A percentile compares a stretch with the other conserved stretches of the same genome.
Evolutionary conservation across 108 stramenopile species (phyloP).

Genomic region (Schizochytrium sp.): DNA sequence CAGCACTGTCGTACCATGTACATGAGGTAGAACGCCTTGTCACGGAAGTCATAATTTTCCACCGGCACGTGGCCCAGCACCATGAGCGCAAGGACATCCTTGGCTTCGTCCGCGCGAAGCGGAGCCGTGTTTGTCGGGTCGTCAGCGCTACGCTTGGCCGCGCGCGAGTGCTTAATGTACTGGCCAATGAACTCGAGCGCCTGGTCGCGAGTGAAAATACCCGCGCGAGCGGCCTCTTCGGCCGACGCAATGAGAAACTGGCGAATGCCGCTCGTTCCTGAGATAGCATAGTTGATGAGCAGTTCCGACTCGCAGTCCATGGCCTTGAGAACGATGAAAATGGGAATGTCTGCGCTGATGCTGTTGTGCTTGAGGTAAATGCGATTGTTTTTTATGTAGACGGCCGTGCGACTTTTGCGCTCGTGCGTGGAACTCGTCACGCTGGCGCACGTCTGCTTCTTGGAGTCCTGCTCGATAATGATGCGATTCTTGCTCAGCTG

Average conservation of each 20-base stretch:
- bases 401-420: slow-evolving; percentile 63
- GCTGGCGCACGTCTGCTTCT: slow-evolving; percentile 79
- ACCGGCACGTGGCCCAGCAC: slow-evolving; percentile 42
- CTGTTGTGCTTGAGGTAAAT: slow-evolving; percentile 71
- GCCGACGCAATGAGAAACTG: background rate
- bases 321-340: slow-evolving; percentile 93
- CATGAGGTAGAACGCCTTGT: slow-evolving; percentile 97
- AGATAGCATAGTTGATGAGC: slow-evolving; percentile 53
- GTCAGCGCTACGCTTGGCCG: background rate
- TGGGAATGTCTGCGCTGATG: slow-evolving; percentile 92
- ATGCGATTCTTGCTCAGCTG: slow-evolving; percentile 96
- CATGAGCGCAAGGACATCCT: slow-evolving; percentile 91
- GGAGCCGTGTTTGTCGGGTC: background rate
- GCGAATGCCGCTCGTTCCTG: background rate
- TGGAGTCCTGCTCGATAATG: slow-evolving; percentile 92
- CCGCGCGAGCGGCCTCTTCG: background rate
- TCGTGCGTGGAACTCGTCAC: slow-evolving; percentile 89
- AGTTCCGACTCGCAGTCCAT: slow-evolving; percentile 66
- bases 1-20: slow-evolving; percentile 96
- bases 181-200: slow-evolving; percentile 20
- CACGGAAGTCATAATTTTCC: slow-evolving; percentile 75
- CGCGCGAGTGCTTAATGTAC: background rate
- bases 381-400: background rate
- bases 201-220: slow-evolving; percentile 11
- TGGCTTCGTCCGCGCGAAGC: slow-evolving; percentile 15